Percentiles rank a stretch among this genome's conserved stretches.
phyloP scores from a whole-genome alignment of 1,139 yeast species.

The Spathaspora sp. region DNA sequence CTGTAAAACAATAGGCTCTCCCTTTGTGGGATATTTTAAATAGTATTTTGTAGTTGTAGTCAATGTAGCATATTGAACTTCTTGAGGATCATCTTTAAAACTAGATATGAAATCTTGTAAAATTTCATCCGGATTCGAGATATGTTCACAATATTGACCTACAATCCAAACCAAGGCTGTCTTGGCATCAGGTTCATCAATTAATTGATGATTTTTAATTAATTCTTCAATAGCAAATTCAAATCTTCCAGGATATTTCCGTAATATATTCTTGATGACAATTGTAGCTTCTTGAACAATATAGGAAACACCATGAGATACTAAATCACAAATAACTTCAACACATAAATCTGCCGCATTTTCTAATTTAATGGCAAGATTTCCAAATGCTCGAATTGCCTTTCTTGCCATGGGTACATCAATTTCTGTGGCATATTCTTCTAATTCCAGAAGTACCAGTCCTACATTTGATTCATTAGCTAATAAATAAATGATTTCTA shows the following conservation, averaged over 20 bases:
- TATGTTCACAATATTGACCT: conserved; percentile 64
- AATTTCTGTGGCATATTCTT: conserved; percentile 84
- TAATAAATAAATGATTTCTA: conserved; percentile 79
- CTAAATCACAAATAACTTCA: conserved; percentile 56
- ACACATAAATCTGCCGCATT: conserved; percentile 64
- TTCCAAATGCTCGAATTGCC: conserved; percentile 87
- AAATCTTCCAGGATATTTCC: conserved; percentile 64
- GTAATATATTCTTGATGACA: conserved; percentile 71
- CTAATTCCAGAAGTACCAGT: conserved; percentile 69
- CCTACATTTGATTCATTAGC: conserved; percentile 66
- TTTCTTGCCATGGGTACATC: conserved; percentile 85
- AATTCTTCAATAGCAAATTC: conserved; percentile 41
- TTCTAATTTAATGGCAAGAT: conserved; percentile 71
- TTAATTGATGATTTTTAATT: conserved; percentile 41
- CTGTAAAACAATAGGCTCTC: conserved; percentile 57
- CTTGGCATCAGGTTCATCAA: conserved; percentile 79
- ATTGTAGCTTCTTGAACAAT: conserved; percentile 79
- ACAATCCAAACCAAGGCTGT: conserved; percentile 81
- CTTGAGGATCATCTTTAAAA: conserved; percentile 62
- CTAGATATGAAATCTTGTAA: conserved; percentile 45
- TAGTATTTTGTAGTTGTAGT: conserved; percentile 77
- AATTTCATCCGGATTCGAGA: conserved; percentile 47
- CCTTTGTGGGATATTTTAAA: conserved; percentile 53
- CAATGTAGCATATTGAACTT: conserved; percentile 71
- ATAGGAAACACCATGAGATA: conserved; percentile 68